Evolutionary conservation across 129 eudicot species (phyloP), one percentile per base, ranked within the genome.

Genomic region (Apium graveolens): DNA sequence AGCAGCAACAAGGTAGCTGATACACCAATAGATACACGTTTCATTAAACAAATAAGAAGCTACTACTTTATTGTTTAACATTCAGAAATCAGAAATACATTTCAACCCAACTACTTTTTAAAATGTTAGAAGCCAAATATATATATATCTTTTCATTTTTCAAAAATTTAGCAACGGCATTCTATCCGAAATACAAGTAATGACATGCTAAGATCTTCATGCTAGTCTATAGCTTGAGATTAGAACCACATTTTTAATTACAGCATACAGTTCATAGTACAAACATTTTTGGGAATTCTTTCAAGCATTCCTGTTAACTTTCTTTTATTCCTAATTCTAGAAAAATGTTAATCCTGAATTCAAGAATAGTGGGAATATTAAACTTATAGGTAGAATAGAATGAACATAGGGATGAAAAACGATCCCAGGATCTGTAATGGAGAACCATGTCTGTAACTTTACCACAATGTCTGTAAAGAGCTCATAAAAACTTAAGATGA

Each of bases 1-100:
- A 75, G 96, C 97, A 85, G 88, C 96, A 62, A 90, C 93, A 75
- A 92, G 97, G 82, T 92, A 92, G 86, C 97, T 92, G 74, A 80
- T 49, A 46, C 41, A 73, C 69, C 78, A 81, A 41, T 69, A 27
- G 26, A n/a, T 42, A 43, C 39, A 73, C 17, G 14, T 73, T 41
- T 37, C 14, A 37, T 71, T 16, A 65, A 35, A 26, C 20, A 37
- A 72, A 66, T 7, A 17, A 76, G 24, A 35, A 76, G 20, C 14
- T 42, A n/a, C 31, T 26, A 74, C 16, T 44, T 12, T 5, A 65
- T 65, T 3, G 20, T 31, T 31, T 46, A 27, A 24, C 12, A 74
- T 69, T 14, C 34, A 11, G 13, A 35, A 6, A 32, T 37, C 11
- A 69, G n/a, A 4, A 12, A 65, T 12, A 14, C 35, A 31, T 65